phyloP scores from a whole-genome alignment of 2,329 filamentous ascomycete genomes.

The Aureobasidium uvarum region DNA sequence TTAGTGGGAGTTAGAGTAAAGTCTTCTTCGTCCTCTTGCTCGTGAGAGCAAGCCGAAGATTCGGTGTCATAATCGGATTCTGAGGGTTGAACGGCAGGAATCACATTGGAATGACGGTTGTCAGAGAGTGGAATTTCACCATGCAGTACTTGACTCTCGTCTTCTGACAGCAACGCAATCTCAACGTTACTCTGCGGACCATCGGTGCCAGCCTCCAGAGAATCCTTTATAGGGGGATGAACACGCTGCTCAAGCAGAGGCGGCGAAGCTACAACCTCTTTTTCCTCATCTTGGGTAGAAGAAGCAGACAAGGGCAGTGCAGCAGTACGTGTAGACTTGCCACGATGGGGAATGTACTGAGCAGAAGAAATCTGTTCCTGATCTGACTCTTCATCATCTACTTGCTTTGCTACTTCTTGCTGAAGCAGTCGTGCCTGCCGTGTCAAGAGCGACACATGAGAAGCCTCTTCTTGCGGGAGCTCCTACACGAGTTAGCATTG shows the following conservation, averaged over 20 bases:
- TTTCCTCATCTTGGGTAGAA: constrained; percentile 21
- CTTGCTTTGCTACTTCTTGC: constrained; percentile 31
- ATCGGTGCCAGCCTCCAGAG: constrained; percentile 23
- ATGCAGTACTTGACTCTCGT: constrained; percentile 60
- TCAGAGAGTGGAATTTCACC: constrained; percentile 53
- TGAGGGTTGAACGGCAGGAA: constrained; percentile 30
- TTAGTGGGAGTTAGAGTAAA: constrained; percentile 47
- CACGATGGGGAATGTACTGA: constrained; percentile 74
- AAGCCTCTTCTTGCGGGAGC: background rate
- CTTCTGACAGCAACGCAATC: constrained; percentile 60
- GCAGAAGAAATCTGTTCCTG: constrained; percentile 87
- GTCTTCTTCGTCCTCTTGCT: constrained; percentile 51
- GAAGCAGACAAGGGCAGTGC: background rate
- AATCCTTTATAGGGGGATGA: background rate
- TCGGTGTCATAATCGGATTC: constrained; percentile 46
- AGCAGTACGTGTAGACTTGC: constrained; percentile 15
- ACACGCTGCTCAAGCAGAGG: background rate
- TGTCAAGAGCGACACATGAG: constrained; percentile 17
- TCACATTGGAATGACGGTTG: constrained; percentile 35
- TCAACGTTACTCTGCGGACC: constrained; percentile 53
- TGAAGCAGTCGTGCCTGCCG: constrained; percentile 23
- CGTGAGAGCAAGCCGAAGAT: constrained; percentile 42
- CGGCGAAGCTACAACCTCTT: constrained; percentile 16
- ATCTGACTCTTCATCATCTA: constrained; percentile 64
- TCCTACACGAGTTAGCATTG: constrained; percentile 6